Base-by-base conservation (phyloP, 441 rosid genomes). In the Mallotus repandus region DNA sequence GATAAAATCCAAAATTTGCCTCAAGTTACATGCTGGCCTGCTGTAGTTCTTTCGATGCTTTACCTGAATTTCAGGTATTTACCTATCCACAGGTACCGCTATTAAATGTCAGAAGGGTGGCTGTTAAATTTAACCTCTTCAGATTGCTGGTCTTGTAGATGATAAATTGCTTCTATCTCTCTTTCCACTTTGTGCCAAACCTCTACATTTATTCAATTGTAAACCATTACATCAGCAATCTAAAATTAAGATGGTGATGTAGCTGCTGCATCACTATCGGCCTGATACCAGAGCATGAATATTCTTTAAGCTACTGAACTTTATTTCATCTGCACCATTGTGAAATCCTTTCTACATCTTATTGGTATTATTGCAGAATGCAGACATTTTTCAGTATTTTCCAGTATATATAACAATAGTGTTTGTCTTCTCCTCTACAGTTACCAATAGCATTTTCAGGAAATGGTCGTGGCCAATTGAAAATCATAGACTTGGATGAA, bases 91-190 rank as follows among this genome's bases (percentile, higher is more conserved):
- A 83, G 87, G 87, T 18, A 78, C 83, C 1, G 85, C 87, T 46
- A 83, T 32, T 86, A 22, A 83, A 82, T 77, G 70, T 77, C 63
- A 80, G 63, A 69, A 80, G 82, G 72, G 85, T 86, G 32, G 83
- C 82, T 75, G 89, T 86, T 57, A 86, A 86, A 80, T 83, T 86
- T 61, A 85, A 86, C 78, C 79, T 76, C 78, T 83, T 80, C 79
- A 83, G 52, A 79, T 85, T 76, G 78, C 78, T 54, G 75, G 83
- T 60, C 55, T 83, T 77, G 88, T 83, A 76, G 15, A 80, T 66
- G 65, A 15, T n/a, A 19, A 29, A 29, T 75, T 62, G 15, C 22
- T 19, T 0, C 46, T 53, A 2, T 21, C 5, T 46, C 35, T 43
- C 9, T 25, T 73, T 19, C 76, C 2, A 5, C 32, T n/a, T 35